Evolutionary conservation across 2,329 filamentous ascomycete genomes (phyloP).

Genomic region (Tolypocladium tropicale): DNA sequence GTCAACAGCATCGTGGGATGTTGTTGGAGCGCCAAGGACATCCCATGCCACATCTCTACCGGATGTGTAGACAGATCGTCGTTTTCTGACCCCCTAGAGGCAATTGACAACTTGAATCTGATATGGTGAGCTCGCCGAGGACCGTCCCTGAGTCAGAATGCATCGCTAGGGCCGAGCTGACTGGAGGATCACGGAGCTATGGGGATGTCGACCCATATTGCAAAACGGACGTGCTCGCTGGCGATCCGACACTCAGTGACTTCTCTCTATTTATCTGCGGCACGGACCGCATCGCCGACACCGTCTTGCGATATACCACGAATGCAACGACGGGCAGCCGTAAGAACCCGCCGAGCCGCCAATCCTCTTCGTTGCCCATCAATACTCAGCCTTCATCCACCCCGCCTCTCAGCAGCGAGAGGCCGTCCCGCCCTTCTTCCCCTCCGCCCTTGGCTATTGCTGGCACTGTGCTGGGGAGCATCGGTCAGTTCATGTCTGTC

Average conservation of each 20-base stretch:
- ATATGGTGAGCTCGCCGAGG: slow-evolving; percentile 3
- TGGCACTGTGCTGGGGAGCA: slow-evolving; percentile 5
- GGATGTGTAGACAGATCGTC: slow-evolving; percentile 6
- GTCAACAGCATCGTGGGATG: slow-evolving; percentile 10
- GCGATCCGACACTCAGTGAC: slow-evolving; percentile 5
- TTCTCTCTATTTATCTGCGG: slow-evolving; percentile 12
- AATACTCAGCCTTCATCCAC: background rate
- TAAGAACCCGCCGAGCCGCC: background rate
- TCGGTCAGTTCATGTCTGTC: slow-evolving; percentile 3
- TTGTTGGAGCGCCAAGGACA: slow-evolving; percentile 7
- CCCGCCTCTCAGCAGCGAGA: background rate
- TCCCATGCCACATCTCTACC: slow-evolving; percentile 7
- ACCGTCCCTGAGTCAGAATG: background rate
- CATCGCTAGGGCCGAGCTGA: background rate
- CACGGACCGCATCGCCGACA: slow-evolving; percentile 8
- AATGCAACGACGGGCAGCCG: background rate
- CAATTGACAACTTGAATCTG: slow-evolving; percentile 1
- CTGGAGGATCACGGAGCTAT: background rate
- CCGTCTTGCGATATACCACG: slow-evolving; percentile 8
- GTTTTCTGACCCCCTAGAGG: background rate
- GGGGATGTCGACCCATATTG: slow-evolving; percentile 7
- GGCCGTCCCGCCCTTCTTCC: background rate
- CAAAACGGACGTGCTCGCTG: slow-evolving; percentile 11
- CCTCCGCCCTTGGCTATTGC: background rate
- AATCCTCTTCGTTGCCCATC: background rate